Percentiles rank a stretch among this genome's conserved stretches.
These are phyloP conservation scores for Skeletonema grethae DNA, from an alignment of 108 stramenopile species.

Conservation along the genomic window DNA sequence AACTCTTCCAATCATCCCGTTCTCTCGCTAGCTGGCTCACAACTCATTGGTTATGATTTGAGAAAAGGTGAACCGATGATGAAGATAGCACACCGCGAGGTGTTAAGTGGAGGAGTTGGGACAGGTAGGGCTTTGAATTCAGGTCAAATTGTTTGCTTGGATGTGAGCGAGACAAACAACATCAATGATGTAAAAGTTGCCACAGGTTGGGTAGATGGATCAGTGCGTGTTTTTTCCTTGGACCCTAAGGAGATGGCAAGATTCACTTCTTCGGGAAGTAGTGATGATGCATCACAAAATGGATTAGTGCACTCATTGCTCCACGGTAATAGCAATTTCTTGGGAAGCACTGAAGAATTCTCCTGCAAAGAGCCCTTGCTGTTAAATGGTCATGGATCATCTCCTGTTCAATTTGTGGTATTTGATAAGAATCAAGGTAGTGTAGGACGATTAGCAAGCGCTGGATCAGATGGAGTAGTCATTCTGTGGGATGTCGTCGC, in stretches of 20 bases:
- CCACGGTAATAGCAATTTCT: constrained; percentile 13
- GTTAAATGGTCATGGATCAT: constrained; percentile 81
- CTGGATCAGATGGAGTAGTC: constrained; percentile 89
- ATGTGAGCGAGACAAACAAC: constrained; percentile 34
- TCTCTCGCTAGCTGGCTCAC: constrained; percentile 71
- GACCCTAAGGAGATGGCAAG: constrained; percentile 16
- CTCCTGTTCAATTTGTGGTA: constrained; percentile 64
- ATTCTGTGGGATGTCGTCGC: constrained; percentile 95
- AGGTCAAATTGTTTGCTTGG: constrained; percentile 69
- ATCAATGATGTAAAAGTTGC: constrained; percentile 56
- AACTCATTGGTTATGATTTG: constrained; percentile 65
- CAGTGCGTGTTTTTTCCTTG: constrained; percentile 71
- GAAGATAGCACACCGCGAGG: constrained; percentile 72
- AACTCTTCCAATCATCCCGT: constrained; percentile 33
- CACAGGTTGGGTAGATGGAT: constrained; percentile 86
- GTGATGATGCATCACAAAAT: constrained; percentile 36
- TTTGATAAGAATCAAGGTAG: constrained; percentile 52
- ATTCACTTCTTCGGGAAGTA: constrained; percentile 25
- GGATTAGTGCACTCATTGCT: constrained; percentile 63
- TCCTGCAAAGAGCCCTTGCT: constrained; percentile 70
- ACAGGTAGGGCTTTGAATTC: constrained; percentile 80
- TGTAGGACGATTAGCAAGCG: constrained; percentile 66
- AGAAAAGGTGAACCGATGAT: constrained; percentile 54
- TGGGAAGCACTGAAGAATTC: constrained; percentile 53
- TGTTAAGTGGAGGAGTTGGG: constrained; percentile 66